Evolutionary conservation across 441 rosid genomes (phyloP).

Genomic region (Aleurites moluccanus): DNA sequence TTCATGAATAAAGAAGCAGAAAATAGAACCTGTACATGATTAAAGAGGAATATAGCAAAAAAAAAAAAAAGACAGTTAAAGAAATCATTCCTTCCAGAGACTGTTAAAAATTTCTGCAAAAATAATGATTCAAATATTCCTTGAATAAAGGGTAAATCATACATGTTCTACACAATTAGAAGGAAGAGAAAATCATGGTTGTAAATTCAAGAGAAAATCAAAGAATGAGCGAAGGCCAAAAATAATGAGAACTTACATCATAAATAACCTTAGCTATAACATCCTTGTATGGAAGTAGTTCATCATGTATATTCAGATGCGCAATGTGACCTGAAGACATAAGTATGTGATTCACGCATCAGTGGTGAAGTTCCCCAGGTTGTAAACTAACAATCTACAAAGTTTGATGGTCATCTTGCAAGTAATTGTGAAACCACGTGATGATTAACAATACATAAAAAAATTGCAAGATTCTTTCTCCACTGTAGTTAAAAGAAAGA

Average conservation of each 20-base stretch:
- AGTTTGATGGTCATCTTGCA: background rate
- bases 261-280: constrained; percentile 88
- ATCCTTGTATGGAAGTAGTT: constrained; percentile 76
- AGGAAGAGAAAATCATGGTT: background rate
- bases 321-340: constrained; percentile 72
- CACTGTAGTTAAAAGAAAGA: background rate
- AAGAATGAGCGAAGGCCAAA: background rate
- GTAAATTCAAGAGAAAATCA: background rate
- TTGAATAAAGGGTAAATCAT: background rate
- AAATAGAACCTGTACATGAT: background rate
- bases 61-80: background rate
- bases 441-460: background rate
- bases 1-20: background rate
- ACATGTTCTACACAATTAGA: background rate
- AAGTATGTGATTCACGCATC: constrained; percentile 27
- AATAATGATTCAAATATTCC: background rate
- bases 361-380: constrained; percentile 5
- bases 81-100: background rate
- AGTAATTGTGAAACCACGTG: constrained; percentile 2
- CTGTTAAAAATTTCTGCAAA: background rate
- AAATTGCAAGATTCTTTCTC: background rate
- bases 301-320: constrained; percentile 84
- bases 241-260: constrained; percentile 52
- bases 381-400: constrained; percentile 8
- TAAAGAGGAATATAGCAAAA: background rate